phyloP scores from a whole-genome alignment of 352 stramenopile species.

The Globisporangium uncinulatum region DNA sequence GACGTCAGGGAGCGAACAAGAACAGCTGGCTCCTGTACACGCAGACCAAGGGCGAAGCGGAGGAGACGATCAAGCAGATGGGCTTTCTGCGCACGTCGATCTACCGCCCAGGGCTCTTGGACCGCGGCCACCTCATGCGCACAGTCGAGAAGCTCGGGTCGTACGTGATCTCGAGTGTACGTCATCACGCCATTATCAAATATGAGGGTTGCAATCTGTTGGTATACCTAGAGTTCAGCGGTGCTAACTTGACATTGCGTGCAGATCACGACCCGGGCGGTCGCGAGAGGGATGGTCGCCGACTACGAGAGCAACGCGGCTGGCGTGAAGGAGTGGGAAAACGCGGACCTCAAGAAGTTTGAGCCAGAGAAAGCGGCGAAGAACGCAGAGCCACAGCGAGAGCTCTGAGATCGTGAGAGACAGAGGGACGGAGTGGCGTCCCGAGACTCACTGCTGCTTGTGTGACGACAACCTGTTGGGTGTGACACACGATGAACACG shows the following conservation, averaged over 20 bases:
- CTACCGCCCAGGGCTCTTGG: conserved; percentile 54
- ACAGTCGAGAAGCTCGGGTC: conserved; percentile 42
- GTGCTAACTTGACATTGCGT: conserved; percentile 2
- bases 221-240: background rate
- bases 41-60: conserved; percentile 68
- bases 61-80: conserved; percentile 59
- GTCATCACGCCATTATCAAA: conserved; percentile 9
- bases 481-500: no score
- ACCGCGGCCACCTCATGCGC: conserved; percentile 51
- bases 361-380: conserved; percentile 13
- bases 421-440: no score
- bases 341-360: conserved; percentile 52
- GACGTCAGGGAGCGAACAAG: conserved; percentile 43
- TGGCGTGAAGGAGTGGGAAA: conserved; percentile 40
- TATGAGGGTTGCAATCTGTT: conserved; percentile 3
- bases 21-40: conserved; percentile 77
- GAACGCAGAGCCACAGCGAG: background rate
- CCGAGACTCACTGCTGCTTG: no score
- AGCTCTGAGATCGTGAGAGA: background rate
- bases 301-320: conserved; percentile 54
- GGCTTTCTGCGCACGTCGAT: conserved; percentile 45
- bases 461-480: no score
- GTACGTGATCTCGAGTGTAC: conserved; percentile 47
- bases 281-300: conserved; percentile 62
- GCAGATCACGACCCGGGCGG: conserved; percentile 37